Conservation (phyloP, 1,284 basidiomycete genomes). For the Gymnopus androsaceus region DNA sequence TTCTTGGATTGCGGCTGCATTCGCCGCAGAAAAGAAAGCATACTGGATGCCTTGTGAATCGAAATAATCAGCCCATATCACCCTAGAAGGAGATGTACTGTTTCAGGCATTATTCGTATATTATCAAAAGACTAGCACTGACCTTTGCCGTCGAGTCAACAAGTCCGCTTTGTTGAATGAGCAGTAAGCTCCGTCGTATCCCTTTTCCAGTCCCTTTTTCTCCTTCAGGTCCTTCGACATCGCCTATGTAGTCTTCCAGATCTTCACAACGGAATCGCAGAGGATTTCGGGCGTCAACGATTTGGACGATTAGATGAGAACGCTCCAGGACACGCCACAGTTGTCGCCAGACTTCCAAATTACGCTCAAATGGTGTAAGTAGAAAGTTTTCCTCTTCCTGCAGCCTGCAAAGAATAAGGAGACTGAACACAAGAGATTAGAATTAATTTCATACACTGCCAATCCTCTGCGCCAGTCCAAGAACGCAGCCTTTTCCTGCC, state of each 20-base stretch:
- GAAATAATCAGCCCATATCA: conserved; percentile 92
- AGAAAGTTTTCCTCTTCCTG: conserved; percentile 82
- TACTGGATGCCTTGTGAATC: conserved; percentile 80
- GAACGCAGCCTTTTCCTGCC: conserved; percentile 86
- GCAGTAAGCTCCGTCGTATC: conserved; percentile 74
- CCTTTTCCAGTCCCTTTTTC: conserved; percentile 77
- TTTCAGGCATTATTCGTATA: no score
- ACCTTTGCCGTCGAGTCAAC: conserved; percentile 87
- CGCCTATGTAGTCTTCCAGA: conserved; percentile 84
- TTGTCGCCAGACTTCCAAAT: conserved; percentile 95
- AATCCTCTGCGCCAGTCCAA: conserved; percentile 89
- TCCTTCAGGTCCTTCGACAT: conserved; percentile 76
- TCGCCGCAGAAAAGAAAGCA: conserved; percentile 95
- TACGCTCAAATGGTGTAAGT: conserved; percentile 93
- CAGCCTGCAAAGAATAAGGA: conserved; percentile 46
- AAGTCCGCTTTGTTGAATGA: conserved; percentile 98
- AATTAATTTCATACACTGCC: conserved; percentile 62
- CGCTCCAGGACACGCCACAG: conserved; percentile 94
- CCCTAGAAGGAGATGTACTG: conserved; percentile 45
- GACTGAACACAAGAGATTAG: conserved; percentile 9
- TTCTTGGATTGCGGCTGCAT: conserved; percentile 85
- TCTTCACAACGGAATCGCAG: conserved; percentile 91
- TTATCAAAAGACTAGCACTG: conserved; percentile 27
- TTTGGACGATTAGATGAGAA: conserved; percentile 92
- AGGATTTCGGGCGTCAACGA: conserved; percentile 94